Base-by-base conservation (phyloP, 179 eudicot genomes). In the Beta lomatogona region DNA sequence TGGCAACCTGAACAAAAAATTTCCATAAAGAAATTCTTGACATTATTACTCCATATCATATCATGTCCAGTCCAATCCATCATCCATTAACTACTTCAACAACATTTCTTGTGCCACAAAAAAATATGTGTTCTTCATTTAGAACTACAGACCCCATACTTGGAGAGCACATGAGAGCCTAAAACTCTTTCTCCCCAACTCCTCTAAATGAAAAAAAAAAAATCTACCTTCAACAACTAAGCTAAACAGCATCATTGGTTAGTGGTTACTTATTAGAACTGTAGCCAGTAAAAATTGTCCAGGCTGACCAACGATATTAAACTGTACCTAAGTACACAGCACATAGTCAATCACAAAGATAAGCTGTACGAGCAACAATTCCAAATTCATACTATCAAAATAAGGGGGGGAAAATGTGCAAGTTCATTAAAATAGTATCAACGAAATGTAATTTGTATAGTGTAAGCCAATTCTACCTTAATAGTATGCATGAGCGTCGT, bases 401-500 rank as follows among this genome's bases (percentile, higher is more conserved):
- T 46, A 25, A n/a, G 41, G 41, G 4, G 4, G 4, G n/a, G 3
- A 36, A 16, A 21, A 71, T 54, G 48, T 13, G 31, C 57, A 68
- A 50, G 59, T 52, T 70, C 36, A 48, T 21, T 45, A 60, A 71
- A 19, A 28, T 25, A 18, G 31, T 41, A 84, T 71, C 14, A 53
- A 76, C 14, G 8, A 36, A 16, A 9, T 36, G 46, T 58, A 19
- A 48, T 13, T 22, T 19, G 44, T 3, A 48, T 66, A 54, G 54
- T 16, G 58, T 36, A 70, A 76, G 45, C 67, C 41, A 41, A 10
- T 11, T 86, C 52, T 81, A 91, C 99, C 95, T 94, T 96, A n/a
- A 96, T 94, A 70, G 98, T 96, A 82, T 94, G 99, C 69, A 83
- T 86, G 76, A 94, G 96, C 50, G 90, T 91, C 55, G 99, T 94